Conservation (phyloP, 306 rosid species). For the Cucumis cinereus region DNA sequence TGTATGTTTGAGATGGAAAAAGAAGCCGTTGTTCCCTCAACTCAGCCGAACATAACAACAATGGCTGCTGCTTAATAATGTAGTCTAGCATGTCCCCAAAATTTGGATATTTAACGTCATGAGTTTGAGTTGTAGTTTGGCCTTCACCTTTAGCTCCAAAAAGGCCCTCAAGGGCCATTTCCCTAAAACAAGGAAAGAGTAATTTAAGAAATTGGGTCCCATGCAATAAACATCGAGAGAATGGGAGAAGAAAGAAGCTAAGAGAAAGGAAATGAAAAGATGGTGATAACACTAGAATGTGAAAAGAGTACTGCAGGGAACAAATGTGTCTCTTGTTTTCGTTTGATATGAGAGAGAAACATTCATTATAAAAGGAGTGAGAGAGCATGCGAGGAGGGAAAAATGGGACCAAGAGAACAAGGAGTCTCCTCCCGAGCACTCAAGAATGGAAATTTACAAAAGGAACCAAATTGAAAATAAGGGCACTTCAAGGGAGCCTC, state of each 20-base stretch:
- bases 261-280: neutral
- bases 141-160: constrained; percentile 35
- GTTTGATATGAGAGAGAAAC: neutral
- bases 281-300: neutral
- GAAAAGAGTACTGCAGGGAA: neutral
- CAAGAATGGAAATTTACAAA: neutral
- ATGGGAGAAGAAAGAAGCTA: neutral
- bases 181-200: constrained; percentile 34
- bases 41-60: constrained; percentile 51
- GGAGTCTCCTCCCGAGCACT: neutral
- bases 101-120: constrained; percentile 47
- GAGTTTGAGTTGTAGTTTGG: constrained; percentile 19
- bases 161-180: constrained; percentile 90
- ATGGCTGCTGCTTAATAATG: constrained; percentile 65
- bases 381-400: neutral
- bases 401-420: no score
- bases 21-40: constrained; percentile 59
- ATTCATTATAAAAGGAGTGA: neutral
- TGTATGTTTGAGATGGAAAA: constrained; percentile 55
- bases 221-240: neutral
- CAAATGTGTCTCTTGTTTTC: neutral
- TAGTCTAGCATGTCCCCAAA: constrained; percentile 59
- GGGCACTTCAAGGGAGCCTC: neutral
- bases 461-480: neutral
- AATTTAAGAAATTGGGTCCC: neutral